These are phyloP conservation scores for Scleromitrula shiraiana DNA, from an alignment of 2,329 filamentous ascomycete species.

Conservation along the genomic window DNA sequence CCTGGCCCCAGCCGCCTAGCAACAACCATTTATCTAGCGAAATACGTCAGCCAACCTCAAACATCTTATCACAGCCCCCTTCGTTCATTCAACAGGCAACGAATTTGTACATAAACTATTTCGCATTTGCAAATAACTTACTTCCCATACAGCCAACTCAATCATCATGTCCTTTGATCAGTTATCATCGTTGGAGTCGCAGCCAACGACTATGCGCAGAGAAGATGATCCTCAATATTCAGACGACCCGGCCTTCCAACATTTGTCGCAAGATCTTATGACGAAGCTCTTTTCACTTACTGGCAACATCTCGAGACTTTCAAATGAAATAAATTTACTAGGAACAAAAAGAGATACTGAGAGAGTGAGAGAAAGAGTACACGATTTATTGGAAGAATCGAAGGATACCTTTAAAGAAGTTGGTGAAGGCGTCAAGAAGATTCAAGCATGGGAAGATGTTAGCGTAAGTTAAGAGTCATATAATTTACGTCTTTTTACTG, in stretches of 20 bases:
- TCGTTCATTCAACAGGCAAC: slow-evolving; percentile 12
- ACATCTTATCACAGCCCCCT: slow-evolving; percentile 4
- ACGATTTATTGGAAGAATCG: slow-evolving; percentile 79
- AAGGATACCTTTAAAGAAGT: slow-evolving; percentile 82
- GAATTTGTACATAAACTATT: not conserved
- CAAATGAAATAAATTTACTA: slow-evolving; percentile 74
- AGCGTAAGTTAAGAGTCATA: slow-evolving; percentile 46
- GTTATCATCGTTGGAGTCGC: slow-evolving; percentile 76
- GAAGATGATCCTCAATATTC: slow-evolving; percentile 67
- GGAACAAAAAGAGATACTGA: slow-evolving; percentile 90
- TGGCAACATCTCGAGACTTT: slow-evolving; percentile 77
- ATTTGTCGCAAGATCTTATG: slow-evolving; percentile 73
- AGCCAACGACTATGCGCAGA: slow-evolving; percentile 58
- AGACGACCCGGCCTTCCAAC: slow-evolving; percentile 89
- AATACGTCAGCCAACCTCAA: slow-evolving; percentile 21
- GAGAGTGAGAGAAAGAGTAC: slow-evolving; percentile 81
- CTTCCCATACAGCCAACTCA: not conserved
- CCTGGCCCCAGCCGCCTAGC: not conserved
- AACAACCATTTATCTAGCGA: slow-evolving; percentile 2
- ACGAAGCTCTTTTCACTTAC: slow-evolving; percentile 85
- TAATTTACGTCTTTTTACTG: slow-evolving; percentile 13
- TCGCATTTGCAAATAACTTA: not conserved
- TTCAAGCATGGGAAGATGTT: slow-evolving; percentile 79
- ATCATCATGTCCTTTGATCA: slow-evolving; percentile 81
- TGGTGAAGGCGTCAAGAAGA: slow-evolving; percentile 87